Conservation (phyloP, 179 eudicot genomes). For the Beta corolliflora region DNA sequence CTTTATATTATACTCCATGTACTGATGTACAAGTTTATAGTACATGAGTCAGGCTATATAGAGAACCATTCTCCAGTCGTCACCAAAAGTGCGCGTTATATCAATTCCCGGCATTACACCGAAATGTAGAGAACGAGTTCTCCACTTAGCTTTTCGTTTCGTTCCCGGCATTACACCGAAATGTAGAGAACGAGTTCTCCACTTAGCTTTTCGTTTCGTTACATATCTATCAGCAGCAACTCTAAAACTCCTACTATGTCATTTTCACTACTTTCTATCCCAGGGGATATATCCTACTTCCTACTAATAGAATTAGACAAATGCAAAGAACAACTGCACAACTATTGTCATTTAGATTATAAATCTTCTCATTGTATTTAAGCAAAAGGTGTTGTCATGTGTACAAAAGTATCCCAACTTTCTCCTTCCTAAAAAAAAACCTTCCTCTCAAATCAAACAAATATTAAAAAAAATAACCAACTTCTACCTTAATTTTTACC, state of each 20-base stretch:
- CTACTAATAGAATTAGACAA: background rate
- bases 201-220: background rate
- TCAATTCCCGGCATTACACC: too few relatives aligned
- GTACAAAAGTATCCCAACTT: constrained; percentile 46
- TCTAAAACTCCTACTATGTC: background rate
- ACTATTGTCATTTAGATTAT: constrained; percentile 5
- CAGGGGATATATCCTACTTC: too few relatives aligned
- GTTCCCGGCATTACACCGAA: too few relatives aligned
- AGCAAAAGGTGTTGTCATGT: constrained; percentile 41
- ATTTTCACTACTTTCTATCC: constrained; percentile 19
- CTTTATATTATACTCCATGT: too few relatives aligned
- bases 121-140: too few relatives aligned
- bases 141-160: background rate
- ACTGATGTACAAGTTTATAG: too few relatives aligned
- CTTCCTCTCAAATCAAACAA: constrained; percentile 33
- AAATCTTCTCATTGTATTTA: constrained; percentile 28
- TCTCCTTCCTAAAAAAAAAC: constrained; percentile 8
- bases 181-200: too few relatives aligned
- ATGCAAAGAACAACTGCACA: background rate
- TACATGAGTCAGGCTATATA: too few relatives aligned
- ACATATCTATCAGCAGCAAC: background rate
- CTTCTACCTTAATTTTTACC: constrained; percentile 11
- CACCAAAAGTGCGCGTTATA: too few relatives aligned
- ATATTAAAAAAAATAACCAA: constrained; percentile 6
- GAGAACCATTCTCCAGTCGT: too few relatives aligned